Evolutionary conservation across 805 yeast species (phyloP), one percentile per base, ranked within the genome.

Genomic region (Suhomyces canberraensis): DNA sequence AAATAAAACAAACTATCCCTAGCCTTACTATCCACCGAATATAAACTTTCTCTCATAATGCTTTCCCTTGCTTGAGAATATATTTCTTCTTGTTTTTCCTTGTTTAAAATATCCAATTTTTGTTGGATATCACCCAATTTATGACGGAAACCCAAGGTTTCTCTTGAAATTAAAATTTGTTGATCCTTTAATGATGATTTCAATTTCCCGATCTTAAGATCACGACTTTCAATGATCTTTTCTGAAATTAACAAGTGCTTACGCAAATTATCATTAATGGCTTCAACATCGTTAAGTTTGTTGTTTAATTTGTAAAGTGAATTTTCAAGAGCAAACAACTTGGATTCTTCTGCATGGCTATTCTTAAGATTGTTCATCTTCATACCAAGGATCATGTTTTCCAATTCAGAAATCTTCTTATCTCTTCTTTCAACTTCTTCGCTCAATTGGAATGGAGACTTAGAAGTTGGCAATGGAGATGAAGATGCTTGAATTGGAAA

Each of bases 261-360:
- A 34, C 75, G 66, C 22, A 84, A 58, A 33, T 73, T 64, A 20
- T 68, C 59, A 51, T 84, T 84, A 51, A 80, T 81, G n/a, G 66
- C 56, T 42, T 80, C 82, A 21, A 81, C 71, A 41, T 82, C 84
- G 34, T 69, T 69, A 37, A 83, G 69, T 38, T 80, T 79, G n/a
- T 62, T 65, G 14, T 75, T 69, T 42, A 84, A 69, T 42, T 72
- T 79, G 29, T 72, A 73, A 14, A 84, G 58, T 1, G 86, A 71
- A 32, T 71, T 68, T 47, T 81, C 86, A 36, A 84, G 55, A 8
- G 75, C 70, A 31, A 71, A 64, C 19, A 78, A 52, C 45, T 75
- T 75, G 44, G 73, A 70, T 31, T 71, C 75, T 39, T 71, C 76
- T 18, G 59, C 57, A 38, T 66, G 71, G 26, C 57, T 44, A 28